These are phyloP conservation scores for Neonectria magnoliae DNA, from an alignment of 2,329 filamentous ascomycete genomes.

Conservation along the genomic window DNA sequence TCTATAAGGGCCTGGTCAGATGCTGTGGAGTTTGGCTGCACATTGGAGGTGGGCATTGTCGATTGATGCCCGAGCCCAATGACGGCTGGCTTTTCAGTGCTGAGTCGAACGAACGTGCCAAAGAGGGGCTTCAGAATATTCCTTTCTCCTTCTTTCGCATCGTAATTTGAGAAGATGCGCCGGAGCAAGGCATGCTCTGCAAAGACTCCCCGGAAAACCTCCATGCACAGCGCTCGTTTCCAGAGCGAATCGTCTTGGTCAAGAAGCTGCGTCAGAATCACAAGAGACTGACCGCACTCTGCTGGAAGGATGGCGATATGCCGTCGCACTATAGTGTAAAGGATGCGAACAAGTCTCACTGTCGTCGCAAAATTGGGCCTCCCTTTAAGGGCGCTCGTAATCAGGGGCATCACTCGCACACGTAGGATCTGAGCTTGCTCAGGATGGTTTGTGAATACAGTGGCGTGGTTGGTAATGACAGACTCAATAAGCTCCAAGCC, in stretches of 20 bases:
- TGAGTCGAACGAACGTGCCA: conserved; percentile 89
- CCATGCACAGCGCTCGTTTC: conserved; percentile 91
- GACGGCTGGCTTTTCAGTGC: conserved; percentile 87
- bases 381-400: conserved; percentile 81
- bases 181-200: conserved; percentile 81
- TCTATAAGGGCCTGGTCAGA: conserved; percentile 90
- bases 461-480: conserved; percentile 85
- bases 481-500: conserved; percentile 93
- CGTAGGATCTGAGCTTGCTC: conserved; percentile 85
- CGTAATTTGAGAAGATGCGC: conserved; percentile 83
- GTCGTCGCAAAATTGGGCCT: conserved; percentile 83
- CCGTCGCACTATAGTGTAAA: conserved; percentile 82
- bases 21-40: conserved; percentile 66
- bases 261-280: conserved; percentile 83
- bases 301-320: conserved; percentile 78
- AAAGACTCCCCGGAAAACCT: conserved; percentile 88
- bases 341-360: conserved; percentile 82
- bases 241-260: conserved; percentile 86
- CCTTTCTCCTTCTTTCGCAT: conserved; percentile 76
- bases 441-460: conserved; percentile 78
- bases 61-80: conserved; percentile 93
- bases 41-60: conserved; percentile 74
- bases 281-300: conserved; percentile 85
- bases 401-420: conserved; percentile 81
- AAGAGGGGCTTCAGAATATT: conserved; percentile 84